phyloP scores from a whole-genome alignment of 2,329 filamentous ascomycete genomes.

The Scedosporium boydii region DNA sequence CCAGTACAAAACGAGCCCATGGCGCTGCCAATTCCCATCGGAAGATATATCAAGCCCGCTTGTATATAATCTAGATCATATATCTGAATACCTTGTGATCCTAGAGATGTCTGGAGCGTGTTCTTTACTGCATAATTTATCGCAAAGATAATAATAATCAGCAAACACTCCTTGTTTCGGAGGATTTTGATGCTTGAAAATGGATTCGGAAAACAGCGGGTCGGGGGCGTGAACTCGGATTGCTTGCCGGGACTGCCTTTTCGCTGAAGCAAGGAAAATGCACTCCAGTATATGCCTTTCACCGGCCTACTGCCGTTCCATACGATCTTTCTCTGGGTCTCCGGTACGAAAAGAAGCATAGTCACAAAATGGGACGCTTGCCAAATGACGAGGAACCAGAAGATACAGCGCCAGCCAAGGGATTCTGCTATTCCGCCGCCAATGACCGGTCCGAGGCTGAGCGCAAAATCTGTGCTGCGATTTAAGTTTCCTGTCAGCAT shows the following conservation, averaged over 20 bases:
- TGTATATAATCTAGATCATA: constrained; percentile 11
- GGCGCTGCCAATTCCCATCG: constrained; percentile 7
- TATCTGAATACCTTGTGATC: constrained; percentile 8
- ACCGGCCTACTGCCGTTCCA: constrained; percentile 32
- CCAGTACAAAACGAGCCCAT: neutral
- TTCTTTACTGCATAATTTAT: constrained; percentile 11
- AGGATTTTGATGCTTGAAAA: constrained; percentile 10
- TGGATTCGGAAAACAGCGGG: constrained; percentile 9
- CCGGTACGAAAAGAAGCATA: constrained; percentile 41
- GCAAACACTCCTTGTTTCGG: constrained; percentile 1
- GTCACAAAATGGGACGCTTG: constrained; percentile 33
- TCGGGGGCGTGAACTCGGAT: neutral
- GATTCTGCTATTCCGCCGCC: constrained; percentile 49
- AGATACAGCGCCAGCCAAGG: constrained; percentile 51
- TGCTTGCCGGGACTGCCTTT: neutral
- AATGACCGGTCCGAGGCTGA: constrained; percentile 39
- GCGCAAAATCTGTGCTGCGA: constrained; percentile 13
- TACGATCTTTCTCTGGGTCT: constrained; percentile 42
- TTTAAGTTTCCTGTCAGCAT: constrained; percentile 17
- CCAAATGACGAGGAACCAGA: constrained; percentile 52
- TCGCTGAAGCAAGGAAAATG: neutral
- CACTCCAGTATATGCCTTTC: neutral
- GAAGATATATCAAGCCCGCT: constrained; percentile 11
- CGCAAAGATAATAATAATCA: constrained; percentile 9
- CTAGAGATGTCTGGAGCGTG: constrained; percentile 6